Evolutionary conservation across 169 alveolate species (phyloP).

Genomic region (Plasmodium yoelii): DNA sequence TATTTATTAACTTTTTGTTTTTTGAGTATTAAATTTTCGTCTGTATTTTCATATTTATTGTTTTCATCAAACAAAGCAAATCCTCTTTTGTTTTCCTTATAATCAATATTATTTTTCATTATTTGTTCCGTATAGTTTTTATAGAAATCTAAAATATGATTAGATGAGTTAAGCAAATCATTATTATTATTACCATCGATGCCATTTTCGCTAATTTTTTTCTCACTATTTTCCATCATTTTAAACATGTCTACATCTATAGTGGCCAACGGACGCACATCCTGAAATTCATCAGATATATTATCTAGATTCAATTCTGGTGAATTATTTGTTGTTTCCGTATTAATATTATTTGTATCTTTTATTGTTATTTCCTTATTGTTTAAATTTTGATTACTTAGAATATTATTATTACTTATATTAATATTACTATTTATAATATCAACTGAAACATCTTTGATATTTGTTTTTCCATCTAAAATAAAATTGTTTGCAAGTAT

Average conservation of each 20-base stretch:
- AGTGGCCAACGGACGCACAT: slow-evolving; percentile 2
- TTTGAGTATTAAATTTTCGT: slow-evolving; percentile 15
- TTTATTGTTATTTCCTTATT: neutral
- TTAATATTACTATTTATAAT: neutral
- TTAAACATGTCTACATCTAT: neutral
- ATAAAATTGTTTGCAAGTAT: slow-evolving; percentile 2
- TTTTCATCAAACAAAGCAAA: slow-evolving; percentile 21
- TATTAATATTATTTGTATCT: neutral
- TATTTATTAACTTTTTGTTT: slow-evolving; percentile 26
- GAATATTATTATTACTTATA: slow-evolving; percentile 5
- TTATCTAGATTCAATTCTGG: neutral
- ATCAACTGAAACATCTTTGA: neutral
- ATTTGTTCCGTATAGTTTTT: neutral
- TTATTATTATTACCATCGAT: too few relatives aligned
- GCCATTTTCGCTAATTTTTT: neutral
- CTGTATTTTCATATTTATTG: slow-evolving; percentile 36
- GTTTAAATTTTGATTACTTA: slow-evolving; percentile 3
- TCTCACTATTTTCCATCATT: neutral
- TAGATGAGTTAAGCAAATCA: too few relatives aligned
- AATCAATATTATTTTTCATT: slow-evolving; percentile 4
- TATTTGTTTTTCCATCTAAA: slow-evolving; percentile 3
- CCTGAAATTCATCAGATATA: slow-evolving; percentile 7
- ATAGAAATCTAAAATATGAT: too few relatives aligned
- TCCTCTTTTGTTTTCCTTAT: slow-evolving; percentile 31
- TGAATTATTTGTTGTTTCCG: neutral